These are phyloP conservation scores for Geotrichum histeridarum DNA, from an alignment of 1,139 yeast genomes.

Conservation along the genomic window DNA sequence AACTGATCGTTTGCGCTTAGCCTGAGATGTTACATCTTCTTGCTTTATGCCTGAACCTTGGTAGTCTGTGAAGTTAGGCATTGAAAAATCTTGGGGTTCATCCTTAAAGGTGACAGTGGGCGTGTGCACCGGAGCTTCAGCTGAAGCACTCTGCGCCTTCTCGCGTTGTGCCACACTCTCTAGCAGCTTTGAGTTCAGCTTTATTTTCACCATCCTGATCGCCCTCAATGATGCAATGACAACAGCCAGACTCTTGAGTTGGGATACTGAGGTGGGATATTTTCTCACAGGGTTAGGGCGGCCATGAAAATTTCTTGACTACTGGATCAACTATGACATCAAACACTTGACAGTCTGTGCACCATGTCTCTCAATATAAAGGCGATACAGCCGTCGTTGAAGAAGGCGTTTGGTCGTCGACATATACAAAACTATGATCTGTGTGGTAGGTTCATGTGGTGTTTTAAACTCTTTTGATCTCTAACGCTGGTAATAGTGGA, in stretches of 20 bases:
- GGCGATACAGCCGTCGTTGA: constrained; percentile 17
- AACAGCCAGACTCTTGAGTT: too few species aligned
- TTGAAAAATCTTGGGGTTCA: too few species aligned
- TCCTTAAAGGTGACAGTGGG: neutral
- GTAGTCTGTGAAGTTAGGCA: neutral
- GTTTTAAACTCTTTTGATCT: neutral
- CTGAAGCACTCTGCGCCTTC: neutral
- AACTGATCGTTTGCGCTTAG: constrained; percentile 8
- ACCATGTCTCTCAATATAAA: constrained; percentile 13
- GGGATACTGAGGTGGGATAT: too few species aligned
- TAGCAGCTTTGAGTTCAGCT: constrained; percentile 28
- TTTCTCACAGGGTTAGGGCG: too few species aligned
- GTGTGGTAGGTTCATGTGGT: constrained; percentile 15
- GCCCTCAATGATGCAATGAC: too few species aligned
- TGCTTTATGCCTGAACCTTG: neutral
- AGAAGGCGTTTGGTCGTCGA: constrained; percentile 26
- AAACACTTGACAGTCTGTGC: too few species aligned
- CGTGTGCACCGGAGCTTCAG: neutral
- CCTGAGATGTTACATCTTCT: neutral
- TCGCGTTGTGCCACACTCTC: constrained; percentile 2
- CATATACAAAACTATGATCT: constrained; percentile 26
- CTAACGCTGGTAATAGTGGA: constrained; percentile 10
- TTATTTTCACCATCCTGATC: constrained; percentile 32
- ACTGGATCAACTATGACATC: too few species aligned
- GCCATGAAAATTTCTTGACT: too few species aligned